Evolutionary conservation across 2,329 filamentous ascomycete genomes (phyloP).

Genomic region (Cadophora sp.): DNA sequence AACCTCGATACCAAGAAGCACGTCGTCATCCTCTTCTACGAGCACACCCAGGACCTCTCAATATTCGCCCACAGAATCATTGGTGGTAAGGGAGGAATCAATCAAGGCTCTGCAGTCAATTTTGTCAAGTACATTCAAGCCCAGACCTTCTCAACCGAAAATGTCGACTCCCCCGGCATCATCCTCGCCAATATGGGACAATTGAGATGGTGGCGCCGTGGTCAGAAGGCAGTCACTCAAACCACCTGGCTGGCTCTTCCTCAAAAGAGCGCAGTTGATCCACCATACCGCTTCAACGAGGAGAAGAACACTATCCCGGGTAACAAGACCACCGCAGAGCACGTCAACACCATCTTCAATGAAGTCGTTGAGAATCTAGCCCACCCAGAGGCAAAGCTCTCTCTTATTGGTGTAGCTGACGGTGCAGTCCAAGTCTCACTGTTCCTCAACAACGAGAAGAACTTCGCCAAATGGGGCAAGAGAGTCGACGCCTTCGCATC

Average conservation of each 20-base stretch:
- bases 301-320: conserved; percentile 66
- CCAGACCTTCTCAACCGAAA: conserved; percentile 26
- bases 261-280: conserved; percentile 67
- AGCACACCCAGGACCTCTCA: conserved; percentile 74
- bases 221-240: conserved; percentile 64
- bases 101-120: conserved; percentile 72
- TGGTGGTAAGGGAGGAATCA: conserved; percentile 68
- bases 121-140: conserved; percentile 58
- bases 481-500: conserved; percentile 57
- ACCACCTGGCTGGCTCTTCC: conserved; percentile 64
- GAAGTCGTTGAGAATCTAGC: conserved; percentile 61
- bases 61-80: conserved; percentile 74
- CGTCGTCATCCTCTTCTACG: conserved; percentile 77
- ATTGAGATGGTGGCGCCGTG: conserved; percentile 75
- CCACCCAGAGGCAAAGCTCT: conserved; percentile 60
- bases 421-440: conserved; percentile 63
- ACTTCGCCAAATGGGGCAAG: conserved; percentile 54
- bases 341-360: conserved; percentile 73
- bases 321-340: conserved; percentile 63
- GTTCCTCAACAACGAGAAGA: conserved; percentile 63
- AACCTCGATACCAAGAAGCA: conserved; percentile 64
- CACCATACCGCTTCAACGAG: conserved; percentile 57
- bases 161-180: conserved; percentile 59
- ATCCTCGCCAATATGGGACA: conserved; percentile 82
- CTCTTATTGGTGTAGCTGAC: conserved; percentile 75